These are phyloP conservation scores for Tricholoma sp. DNA, from an alignment of 768 basidiomycete genomes.

Conservation along the genomic window DNA sequence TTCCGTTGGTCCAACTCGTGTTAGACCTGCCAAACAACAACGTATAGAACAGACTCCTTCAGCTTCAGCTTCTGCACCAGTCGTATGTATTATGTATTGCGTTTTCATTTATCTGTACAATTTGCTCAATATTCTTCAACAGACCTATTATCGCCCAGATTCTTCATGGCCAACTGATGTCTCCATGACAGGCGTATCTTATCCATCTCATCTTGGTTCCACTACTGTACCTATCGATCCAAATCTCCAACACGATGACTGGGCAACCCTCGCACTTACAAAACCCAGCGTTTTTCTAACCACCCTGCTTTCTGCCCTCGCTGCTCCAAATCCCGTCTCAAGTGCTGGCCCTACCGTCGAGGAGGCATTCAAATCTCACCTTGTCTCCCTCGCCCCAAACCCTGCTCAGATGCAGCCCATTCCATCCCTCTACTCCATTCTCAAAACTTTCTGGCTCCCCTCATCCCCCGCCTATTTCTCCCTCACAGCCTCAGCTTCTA, in stretches of 20 bases:
- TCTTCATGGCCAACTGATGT: neutral
- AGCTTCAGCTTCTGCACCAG: neutral
- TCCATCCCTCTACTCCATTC: conserved; percentile 67
- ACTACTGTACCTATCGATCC: conserved; percentile 40
- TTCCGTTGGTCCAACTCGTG: conserved; percentile 46
- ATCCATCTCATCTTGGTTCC: neutral
- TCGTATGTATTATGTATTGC: neutral
- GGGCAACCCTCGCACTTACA: conserved; percentile 53
- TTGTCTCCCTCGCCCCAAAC: conserved; percentile 55
- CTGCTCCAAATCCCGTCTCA: conserved; percentile 59
- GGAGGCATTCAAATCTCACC: conserved; percentile 75
- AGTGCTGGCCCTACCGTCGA: conserved; percentile 60
- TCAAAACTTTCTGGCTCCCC: conserved; percentile 83
- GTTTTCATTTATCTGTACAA: neutral
- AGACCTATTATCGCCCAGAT: neutral
- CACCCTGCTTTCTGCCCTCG: conserved; percentile 50
- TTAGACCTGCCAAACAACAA: conserved; percentile 12
- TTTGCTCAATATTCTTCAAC: neutral
- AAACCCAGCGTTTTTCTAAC: conserved; percentile 55
- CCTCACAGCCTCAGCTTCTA: conserved; percentile 66
- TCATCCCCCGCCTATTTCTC: conserved; percentile 74
- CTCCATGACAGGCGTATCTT: conserved; percentile 2
- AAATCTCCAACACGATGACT: conserved; percentile 51
- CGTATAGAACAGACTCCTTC: neutral
- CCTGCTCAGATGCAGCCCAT: conserved; percentile 45